Conservation (phyloP, 2,329 filamentous ascomycete species). For the Neonectria neomacrospora region DNA sequence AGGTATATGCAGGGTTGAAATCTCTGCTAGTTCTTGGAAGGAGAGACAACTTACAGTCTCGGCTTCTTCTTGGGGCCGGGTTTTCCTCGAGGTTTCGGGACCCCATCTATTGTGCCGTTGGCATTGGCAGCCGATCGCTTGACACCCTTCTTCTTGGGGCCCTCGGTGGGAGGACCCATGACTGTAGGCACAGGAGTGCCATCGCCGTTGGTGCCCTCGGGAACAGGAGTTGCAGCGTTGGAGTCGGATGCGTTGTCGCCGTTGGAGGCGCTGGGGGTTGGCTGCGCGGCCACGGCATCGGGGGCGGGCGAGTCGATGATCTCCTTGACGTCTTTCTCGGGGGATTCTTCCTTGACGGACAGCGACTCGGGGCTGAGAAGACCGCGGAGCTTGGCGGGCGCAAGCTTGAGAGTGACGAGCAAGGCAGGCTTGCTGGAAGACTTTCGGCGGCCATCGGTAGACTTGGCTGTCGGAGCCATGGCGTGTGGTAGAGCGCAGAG, state of each 20-base stretch:
- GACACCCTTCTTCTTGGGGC: conserved; percentile 78
- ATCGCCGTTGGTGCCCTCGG: conserved; percentile 58
- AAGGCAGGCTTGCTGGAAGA: conserved; percentile 51
- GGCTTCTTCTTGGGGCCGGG: conserved; percentile 97
- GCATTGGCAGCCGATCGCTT: conserved; percentile 74
- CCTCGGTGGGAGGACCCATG: conserved; percentile 71
- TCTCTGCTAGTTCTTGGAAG: conserved; percentile 14
- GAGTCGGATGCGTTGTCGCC: conserved; percentile 70
- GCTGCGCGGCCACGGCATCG: conserved; percentile 50
- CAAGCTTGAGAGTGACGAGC: conserved; percentile 65
- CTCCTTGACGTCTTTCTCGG: conserved; percentile 51
- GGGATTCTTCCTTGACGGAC: conserved; percentile 56
- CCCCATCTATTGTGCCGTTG: conserved; percentile 70
- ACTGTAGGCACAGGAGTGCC: conserved; percentile 65
- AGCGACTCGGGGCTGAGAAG: conserved; percentile 56
- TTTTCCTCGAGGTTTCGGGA: conserved; percentile 81
- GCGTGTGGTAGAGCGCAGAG: conserved; percentile 12
- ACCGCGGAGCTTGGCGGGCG: conserved; percentile 61
- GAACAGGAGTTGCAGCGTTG: conserved; percentile 67
- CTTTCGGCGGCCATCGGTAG: conserved; percentile 52
- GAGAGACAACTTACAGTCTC: conserved; percentile 76
- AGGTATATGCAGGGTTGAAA: conserved; percentile 1
- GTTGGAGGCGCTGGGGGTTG: conserved; percentile 54
- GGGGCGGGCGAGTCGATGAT: conserved; percentile 58
- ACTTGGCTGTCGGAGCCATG: conserved; percentile 52